Base-by-base conservation (phyloP, 140 eudicot species). In the Cichorium intybus region DNA sequence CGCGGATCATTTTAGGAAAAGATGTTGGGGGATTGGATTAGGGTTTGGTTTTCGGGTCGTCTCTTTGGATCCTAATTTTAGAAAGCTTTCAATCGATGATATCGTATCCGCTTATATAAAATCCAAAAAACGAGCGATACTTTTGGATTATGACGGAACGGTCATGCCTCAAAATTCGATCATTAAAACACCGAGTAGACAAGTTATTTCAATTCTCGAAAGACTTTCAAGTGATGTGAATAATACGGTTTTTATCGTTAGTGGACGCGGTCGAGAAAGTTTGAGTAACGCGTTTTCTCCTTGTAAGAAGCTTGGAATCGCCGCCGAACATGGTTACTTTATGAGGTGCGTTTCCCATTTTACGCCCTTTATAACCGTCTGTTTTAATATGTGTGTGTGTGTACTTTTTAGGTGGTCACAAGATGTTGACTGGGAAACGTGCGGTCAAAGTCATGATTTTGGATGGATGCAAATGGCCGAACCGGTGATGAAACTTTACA, bases 301-400 rank as follows among this genome's bases (percentile, higher is more conserved):
- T 29, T 89, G 97, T 79, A 71, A 26, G 70, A 82, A 71, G 52
- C 84, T 89, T 61, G 96, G 96, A 43, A 80, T 89, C 76, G 95
- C 96, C 14, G 97, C 95, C 15, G 97, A 89, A 84, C 97, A 89
- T 81, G 97, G 97, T 45, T 89, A 89, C 79, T 89, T 80, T 48
- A 77, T 88, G 77, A 88, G 96, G 96, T 88, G 31, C 20, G 81
- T 60, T 62, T 65, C 50, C 60, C 26, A 66, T 24, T 24, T 56
- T 46, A 48, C n/a, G n/a, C 45, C 4, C 68, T 61, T 21, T 48
- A 22, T 27, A 55, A 31, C 4, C 35, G 43, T 34, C 15, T 59
- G 21, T 63, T 4, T 43, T n/a, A 15, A 24, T 17, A 63, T 52
- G 28, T 70, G 5, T 59, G 43, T 51, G 39, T 50, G 12, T 7